Percentiles rank a stretch among this genome's conserved stretches.
phyloP scores from a whole-genome alignment of 306 rosid genomes.

The Acacia melanoxylon region DNA sequence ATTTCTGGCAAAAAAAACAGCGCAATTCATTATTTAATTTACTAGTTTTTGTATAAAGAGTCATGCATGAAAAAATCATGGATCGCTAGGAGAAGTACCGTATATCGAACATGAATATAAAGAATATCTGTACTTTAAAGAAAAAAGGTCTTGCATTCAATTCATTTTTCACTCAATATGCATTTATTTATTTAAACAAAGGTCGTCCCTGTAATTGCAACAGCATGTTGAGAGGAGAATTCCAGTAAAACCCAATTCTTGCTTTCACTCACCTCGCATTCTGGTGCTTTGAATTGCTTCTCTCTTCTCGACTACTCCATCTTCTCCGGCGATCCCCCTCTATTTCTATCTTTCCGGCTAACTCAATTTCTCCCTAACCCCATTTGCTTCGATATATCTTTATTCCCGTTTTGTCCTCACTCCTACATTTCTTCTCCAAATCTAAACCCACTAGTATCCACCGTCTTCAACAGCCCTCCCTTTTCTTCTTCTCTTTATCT shows the following conservation, averaged over 20 bases:
- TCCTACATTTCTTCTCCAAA: background rate
- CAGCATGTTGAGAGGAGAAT: too few relatives aligned
- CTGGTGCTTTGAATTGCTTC: background rate
- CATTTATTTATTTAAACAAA: background rate
- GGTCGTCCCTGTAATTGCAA: too few relatives aligned
- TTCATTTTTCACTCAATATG: background rate
- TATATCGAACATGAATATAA: too few relatives aligned
- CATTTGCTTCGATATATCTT: background rate
- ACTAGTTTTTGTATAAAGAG: background rate
- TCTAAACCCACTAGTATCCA: background rate
- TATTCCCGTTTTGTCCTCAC: background rate
- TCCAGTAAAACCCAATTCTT: background rate
- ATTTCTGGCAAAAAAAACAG: background rate
- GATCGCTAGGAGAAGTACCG: too few relatives aligned
- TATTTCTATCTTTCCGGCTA: background rate
- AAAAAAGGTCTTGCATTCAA: background rate
- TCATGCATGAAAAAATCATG: too few relatives aligned
- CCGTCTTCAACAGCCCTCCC: background rate
- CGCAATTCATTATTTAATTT: background rate
- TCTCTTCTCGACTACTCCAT: background rate
- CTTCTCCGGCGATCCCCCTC: constrained; percentile 26
- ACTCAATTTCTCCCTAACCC: background rate
- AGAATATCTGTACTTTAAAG: too few relatives aligned
- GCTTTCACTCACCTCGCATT: background rate
- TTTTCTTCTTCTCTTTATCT: background rate